Evolutionary conservation across 2,329 filamentous ascomycete genomes (phyloP).

Genomic region (Gremmenia infestans): DNA sequence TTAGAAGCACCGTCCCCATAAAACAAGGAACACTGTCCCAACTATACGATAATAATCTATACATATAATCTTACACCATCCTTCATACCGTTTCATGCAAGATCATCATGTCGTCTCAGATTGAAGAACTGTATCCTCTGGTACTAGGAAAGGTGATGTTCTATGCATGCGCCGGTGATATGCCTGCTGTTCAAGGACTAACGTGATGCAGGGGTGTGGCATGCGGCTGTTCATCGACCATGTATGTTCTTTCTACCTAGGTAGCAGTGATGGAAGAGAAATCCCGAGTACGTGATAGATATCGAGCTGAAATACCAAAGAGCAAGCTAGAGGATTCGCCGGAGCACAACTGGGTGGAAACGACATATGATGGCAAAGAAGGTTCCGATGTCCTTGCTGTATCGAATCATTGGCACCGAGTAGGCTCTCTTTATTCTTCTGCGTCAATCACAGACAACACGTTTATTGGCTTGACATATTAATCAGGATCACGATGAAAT

Average conservation of each 20-base stretch:
- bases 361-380: conserved; percentile 7
- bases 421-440: not conserved
- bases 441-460: too few species aligned
- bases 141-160: not conserved
- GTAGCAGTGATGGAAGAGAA: not conserved
- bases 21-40: too few species aligned
- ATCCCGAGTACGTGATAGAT: not conserved
- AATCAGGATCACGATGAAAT: conserved; percentile 9
- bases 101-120: not conserved
- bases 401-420: conserved; percentile 9
- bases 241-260: not conserved
- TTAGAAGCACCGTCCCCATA: too few species aligned
- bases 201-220: not conserved
- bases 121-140: not conserved
- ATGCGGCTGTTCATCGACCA: not conserved
- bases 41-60: too few species aligned
- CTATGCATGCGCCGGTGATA: not conserved
- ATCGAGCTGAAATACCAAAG: not conserved
- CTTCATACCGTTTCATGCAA: not conserved
- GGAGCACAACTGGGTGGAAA: conserved; percentile 8
- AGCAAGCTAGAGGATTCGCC: conserved; percentile 3
- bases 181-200: not conserved
- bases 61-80: too few species aligned
- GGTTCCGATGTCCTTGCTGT: conserved; percentile 6
- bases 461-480: not conserved